phyloP scores from a whole-genome alignment of 768 basidiomycete species.

The Phaeotremella fagi region DNA sequence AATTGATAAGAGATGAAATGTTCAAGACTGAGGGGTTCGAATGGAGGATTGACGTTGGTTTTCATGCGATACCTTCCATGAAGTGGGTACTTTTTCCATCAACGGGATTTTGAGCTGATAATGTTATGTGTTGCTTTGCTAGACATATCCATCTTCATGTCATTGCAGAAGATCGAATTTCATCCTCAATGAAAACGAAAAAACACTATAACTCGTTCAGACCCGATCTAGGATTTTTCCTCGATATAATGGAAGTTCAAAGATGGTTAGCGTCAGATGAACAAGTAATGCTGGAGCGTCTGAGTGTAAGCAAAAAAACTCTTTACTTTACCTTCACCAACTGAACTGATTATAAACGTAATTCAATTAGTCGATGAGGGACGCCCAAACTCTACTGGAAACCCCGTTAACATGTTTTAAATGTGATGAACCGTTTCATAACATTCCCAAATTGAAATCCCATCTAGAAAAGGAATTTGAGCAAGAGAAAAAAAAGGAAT shows the following conservation, averaged over 20 bases:
- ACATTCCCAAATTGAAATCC: constrained; percentile 67
- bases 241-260: constrained; percentile 70
- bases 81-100: constrained; percentile 56
- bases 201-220: constrained; percentile 90
- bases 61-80: constrained; percentile 83
- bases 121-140: background rate
- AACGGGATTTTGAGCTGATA: background rate
- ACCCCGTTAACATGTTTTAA: constrained; percentile 64
- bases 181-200: constrained; percentile 70
- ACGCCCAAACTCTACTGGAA: constrained; percentile 61
- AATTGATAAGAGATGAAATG: constrained; percentile 77
- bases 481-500: constrained; percentile 43
- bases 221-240: constrained; percentile 75
- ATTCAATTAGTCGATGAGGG: constrained; percentile 9
- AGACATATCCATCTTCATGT: constrained; percentile 64
- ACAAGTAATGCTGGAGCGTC: constrained; percentile 14
- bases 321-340: no score
- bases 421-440: constrained; percentile 62
- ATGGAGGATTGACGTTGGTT: constrained; percentile 65
- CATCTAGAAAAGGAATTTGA: constrained; percentile 76
- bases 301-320: constrained; percentile 25
- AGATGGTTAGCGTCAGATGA: constrained; percentile 54
- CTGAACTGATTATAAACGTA: background rate
- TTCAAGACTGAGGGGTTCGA: constrained; percentile 49
- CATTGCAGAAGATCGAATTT: constrained; percentile 70